phyloP scores from a whole-genome alignment of 176 grass and related monocot species.

The Phragmites australis region DNA sequence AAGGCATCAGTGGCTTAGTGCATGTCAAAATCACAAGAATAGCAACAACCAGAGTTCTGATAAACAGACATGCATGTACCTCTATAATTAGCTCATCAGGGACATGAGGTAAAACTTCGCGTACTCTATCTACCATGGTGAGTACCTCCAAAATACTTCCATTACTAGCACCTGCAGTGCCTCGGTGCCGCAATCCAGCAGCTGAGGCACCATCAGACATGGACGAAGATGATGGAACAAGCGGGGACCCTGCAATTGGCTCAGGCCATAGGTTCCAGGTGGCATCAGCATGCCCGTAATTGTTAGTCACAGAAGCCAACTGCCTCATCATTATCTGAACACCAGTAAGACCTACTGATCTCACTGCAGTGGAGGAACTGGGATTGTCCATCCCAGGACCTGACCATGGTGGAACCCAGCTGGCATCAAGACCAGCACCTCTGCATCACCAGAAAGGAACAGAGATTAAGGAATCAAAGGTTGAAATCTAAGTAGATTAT shows the following conservation, averaged over 20 bases:
- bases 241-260: constrained; percentile 42
- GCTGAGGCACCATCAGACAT: constrained; percentile 50
- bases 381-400: constrained; percentile 63
- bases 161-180: constrained; percentile 41
- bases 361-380: constrained; percentile 69
- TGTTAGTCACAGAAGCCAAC: constrained; percentile 72
- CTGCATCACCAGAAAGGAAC: constrained; percentile 50
- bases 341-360: constrained; percentile 75
- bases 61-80: constrained; percentile 57
- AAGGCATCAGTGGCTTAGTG: constrained; percentile 15
- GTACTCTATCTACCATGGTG: constrained; percentile 88
- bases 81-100: constrained; percentile 93
- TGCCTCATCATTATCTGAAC: constrained; percentile 99
- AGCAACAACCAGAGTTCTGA: not conserved
- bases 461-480: constrained; percentile 17
- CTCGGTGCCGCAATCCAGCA: constrained; percentile 57
- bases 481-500: constrained; percentile 1
- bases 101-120: constrained; percentile 90
- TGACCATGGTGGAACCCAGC: constrained; percentile 75
- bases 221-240: constrained; percentile 58
- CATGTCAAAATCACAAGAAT: constrained; percentile 14
- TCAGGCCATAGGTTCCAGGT: constrained; percentile 68
- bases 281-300: constrained; percentile 62
- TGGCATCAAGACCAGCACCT: constrained; percentile 71
- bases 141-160: constrained; percentile 60